Evolutionary conservation across 2,329 filamentous ascomycete genomes (phyloP).

Genomic region (Diplodia corticola): DNA sequence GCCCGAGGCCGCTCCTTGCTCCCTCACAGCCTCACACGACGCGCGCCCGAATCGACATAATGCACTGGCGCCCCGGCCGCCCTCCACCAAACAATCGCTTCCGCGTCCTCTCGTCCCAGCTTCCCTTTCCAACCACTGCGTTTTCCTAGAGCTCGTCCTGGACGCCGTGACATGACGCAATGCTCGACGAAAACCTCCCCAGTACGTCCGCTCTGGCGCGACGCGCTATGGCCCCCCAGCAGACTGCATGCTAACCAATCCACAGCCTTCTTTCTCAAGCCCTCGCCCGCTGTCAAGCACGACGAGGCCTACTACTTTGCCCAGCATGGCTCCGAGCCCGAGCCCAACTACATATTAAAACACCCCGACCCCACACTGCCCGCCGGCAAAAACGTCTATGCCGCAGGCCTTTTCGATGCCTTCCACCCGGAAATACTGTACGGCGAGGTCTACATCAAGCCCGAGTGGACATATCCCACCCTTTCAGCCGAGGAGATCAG

Average conservation of each 20-base stretch:
- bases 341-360: conserved; percentile 77
- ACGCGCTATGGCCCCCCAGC: conserved; percentile 42
- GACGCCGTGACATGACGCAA: conserved; percentile 39
- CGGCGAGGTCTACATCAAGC: conserved; percentile 80
- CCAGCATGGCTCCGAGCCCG: conserved; percentile 77
- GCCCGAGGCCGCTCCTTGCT: conserved; percentile 7
- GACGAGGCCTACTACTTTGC: conserved; percentile 57
- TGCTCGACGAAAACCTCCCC: conserved; percentile 95
- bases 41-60: conserved; percentile 1
- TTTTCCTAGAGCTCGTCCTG: not conserved
- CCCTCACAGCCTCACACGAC: conserved; percentile 19
- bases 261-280: conserved; percentile 61
- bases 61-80: not conserved
- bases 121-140: not conserved
- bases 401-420: conserved; percentile 79
- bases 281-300: conserved; percentile 53
- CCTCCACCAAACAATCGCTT: not conserved
- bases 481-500: conserved; percentile 80
- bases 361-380: conserved; percentile 71
- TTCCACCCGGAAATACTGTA: conserved; percentile 79
- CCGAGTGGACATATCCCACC: conserved; percentile 81
- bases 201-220: conserved; percentile 45
- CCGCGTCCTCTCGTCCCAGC: conserved; percentile 1
- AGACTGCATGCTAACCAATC: conserved; percentile 44
- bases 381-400: conserved; percentile 78